These are phyloP conservation scores for Luffa acutangula DNA, from an alignment of 306 rosid genomes.

Conservation along the genomic window DNA sequence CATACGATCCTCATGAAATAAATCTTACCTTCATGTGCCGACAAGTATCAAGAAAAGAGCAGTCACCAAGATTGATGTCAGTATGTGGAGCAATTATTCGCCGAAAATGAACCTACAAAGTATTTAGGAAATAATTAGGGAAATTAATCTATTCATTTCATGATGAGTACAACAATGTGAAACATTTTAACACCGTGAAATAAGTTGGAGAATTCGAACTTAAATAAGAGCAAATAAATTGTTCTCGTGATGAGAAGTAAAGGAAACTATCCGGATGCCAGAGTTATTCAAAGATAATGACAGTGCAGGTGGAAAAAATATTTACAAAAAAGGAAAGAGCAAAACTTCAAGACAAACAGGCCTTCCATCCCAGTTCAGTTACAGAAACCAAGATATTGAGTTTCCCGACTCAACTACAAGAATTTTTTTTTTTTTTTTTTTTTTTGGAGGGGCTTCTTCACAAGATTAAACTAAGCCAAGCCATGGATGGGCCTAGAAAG, in stretches of 20 bases:
- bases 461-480: not conserved
- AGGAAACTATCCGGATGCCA: not conserved
- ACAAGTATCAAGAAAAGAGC: constrained; percentile 95
- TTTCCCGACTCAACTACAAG: not conserved
- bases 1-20: not conserved
- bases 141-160: not conserved
- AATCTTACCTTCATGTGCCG: constrained; percentile 87
- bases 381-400: not conserved
- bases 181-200: not conserved
- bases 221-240: not conserved
- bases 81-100: constrained; percentile 94
- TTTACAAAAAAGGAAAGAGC: not conserved
- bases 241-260: not conserved
- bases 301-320: not conserved
- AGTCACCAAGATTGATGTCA: constrained; percentile 89
- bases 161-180: not conserved
- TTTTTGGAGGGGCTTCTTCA: not conserved
- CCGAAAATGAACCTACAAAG: constrained; percentile 84
- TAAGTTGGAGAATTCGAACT: not conserved
- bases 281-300: not conserved
- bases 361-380: not conserved
- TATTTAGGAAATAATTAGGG: not conserved
- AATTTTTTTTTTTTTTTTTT: not conserved
- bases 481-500: not conserved
- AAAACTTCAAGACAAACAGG: not conserved